phyloP scores from a whole-genome alignment of 2,329 filamentous ascomycete species.

The Fusarium mexicanum region DNA sequence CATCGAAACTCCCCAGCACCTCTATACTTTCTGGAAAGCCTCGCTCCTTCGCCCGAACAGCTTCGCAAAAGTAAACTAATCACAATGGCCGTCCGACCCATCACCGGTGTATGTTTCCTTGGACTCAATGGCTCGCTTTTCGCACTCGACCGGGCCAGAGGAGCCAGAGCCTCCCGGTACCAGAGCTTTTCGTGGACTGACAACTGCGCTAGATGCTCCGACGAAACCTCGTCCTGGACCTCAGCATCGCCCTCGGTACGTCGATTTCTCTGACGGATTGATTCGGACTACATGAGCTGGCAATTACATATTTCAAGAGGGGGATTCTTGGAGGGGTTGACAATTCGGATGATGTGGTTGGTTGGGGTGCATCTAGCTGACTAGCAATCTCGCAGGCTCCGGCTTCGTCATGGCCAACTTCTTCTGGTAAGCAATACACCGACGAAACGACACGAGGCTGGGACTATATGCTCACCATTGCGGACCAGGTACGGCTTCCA shows the following conservation, averaged over 20 bases:
- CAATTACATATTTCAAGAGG: conserved; percentile 12
- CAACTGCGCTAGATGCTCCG: conserved; percentile 64
- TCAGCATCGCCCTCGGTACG: conserved; percentile 66
- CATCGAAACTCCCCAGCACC: conserved; percentile 34
- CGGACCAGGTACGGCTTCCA: conserved; percentile 68
- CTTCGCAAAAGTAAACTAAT: conserved; percentile 40
- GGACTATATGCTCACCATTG: conserved; percentile 14
- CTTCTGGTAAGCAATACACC: conserved; percentile 62
- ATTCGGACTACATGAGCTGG: conserved; percentile 5
- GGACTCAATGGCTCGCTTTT: conserved; percentile 46
- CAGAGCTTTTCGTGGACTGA: conserved; percentile 48
- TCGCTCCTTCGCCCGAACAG: conserved; percentile 34
- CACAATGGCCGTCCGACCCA: conserved; percentile 66
- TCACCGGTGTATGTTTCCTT: conserved; percentile 65
- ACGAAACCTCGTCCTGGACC: conserved; percentile 66
- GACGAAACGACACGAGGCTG: background rate
- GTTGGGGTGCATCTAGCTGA: conserved; percentile 47
- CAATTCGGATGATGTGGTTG: conserved; percentile 42
- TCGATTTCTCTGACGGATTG: conserved; percentile 23
- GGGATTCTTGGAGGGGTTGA: conserved; percentile 29
- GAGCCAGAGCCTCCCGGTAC: conserved; percentile 11
- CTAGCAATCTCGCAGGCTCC: conserved; percentile 53
- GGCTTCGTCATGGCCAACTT: conserved; percentile 64
- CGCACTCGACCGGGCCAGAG: conserved; percentile 27
- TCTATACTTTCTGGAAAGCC: conserved; percentile 31